These are phyloP conservation scores for Boletales sp. DNA, from an alignment of 768 basidiomycete species.

Conservation along the genomic window DNA sequence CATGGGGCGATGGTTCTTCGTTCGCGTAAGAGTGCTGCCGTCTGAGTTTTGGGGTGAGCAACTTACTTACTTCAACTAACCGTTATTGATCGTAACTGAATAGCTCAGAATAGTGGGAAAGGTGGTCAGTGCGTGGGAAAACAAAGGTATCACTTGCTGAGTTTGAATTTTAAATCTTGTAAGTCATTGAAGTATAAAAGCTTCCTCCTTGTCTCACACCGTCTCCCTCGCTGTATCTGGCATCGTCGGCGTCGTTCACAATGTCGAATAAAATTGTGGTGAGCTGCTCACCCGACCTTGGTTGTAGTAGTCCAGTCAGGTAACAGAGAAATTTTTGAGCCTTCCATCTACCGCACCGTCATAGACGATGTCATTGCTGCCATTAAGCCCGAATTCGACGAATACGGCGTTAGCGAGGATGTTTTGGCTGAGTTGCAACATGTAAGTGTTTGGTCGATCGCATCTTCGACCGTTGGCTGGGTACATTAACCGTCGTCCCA, in stretches of 20 bases:
- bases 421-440: constrained; percentile 85
- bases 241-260: constrained; percentile 30
- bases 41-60: neutral
- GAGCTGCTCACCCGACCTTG: constrained; percentile 70
- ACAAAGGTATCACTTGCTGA: constrained; percentile 30
- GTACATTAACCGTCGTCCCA: constrained; percentile 5
- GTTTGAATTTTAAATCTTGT: constrained; percentile 40
- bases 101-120: too few species aligned
- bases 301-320: constrained; percentile 52
- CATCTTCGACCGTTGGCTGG: constrained; percentile 4
- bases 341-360: constrained; percentile 84
- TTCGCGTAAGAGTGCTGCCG: neutral
- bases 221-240: constrained; percentile 28
- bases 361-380: constrained; percentile 93
- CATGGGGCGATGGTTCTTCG: neutral
- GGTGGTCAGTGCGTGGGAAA: constrained; percentile 49
- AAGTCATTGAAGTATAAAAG: constrained; percentile 41
- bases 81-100: neutral
- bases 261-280: constrained; percentile 99
- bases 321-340: constrained; percentile 68
- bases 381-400: constrained; percentile 94
- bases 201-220: constrained; percentile 30
- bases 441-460: constrained; percentile 48
- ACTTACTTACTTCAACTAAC: neutral
- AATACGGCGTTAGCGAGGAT: constrained; percentile 90